Percentiles rank a stretch among this genome's conserved stretches.
Evolutionary conservation across 371 early-diverging fungal species (phyloP).

Genomic region (Mortierella sp.): DNA sequence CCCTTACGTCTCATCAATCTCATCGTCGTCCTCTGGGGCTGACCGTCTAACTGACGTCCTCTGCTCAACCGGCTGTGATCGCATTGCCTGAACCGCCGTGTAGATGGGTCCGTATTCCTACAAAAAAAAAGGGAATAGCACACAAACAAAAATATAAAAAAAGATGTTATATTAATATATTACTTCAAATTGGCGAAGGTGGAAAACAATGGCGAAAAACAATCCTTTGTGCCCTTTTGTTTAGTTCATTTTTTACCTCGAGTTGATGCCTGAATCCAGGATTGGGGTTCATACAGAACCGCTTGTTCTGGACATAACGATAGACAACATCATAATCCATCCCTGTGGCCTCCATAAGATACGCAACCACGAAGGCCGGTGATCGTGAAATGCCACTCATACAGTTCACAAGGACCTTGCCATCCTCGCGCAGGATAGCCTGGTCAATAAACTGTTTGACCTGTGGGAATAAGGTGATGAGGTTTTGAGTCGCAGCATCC

Average conservation of each 20-base stretch:
- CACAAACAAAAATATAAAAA: background rate
- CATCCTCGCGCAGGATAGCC: conserved; percentile 63
- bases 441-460: conserved; percentile 72
- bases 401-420: conserved; percentile 86
- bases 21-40: conserved; percentile 70
- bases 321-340: conserved; percentile 81
- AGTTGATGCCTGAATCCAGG: conserved; percentile 87
- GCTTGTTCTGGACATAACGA: conserved; percentile 84
- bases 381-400: conserved; percentile 90
- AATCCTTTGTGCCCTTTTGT: background rate
- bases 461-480: conserved; percentile 82
- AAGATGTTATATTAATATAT: background rate
- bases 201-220: background rate
- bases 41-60: conserved; percentile 70
- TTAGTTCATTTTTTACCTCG: conserved; percentile 62
- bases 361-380: conserved; percentile 91
- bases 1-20: conserved; percentile 35
- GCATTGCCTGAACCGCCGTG: conserved; percentile 67
- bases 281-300: conserved; percentile 90
- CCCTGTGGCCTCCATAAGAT: conserved; percentile 82
- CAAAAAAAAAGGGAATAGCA: background rate
- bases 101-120: conserved; percentile 89
- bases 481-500: conserved; percentile 76
- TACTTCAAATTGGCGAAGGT: background rate
- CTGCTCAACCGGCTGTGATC: conserved; percentile 54